Evolutionary conservation across 257 asterid species (phyloP).

Genomic region (Avicennia marina): DNA sequence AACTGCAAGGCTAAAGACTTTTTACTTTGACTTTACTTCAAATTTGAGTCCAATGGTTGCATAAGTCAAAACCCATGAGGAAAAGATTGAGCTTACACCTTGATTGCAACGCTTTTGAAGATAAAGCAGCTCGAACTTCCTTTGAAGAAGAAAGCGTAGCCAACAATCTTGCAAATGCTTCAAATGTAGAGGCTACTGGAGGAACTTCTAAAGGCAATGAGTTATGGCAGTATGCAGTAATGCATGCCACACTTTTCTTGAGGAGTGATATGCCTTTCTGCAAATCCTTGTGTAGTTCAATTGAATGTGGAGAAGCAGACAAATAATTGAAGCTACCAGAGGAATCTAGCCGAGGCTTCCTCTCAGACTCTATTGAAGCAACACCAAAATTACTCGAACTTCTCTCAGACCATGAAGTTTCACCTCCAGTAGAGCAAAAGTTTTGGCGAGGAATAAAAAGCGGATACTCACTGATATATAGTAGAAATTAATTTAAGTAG

Average conservation of each 20-base stretch:
- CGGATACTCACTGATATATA: slow-evolving; percentile 72
- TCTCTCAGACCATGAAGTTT: slow-evolving; percentile 92
- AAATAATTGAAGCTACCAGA: slow-evolving; percentile 67
- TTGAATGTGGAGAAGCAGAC: slow-evolving; percentile 82
- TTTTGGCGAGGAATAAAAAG: slow-evolving; percentile 92
- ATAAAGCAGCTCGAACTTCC: slow-evolving; percentile 76
- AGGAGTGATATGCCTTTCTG: slow-evolving; percentile 99
- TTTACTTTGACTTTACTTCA: too few relatives aligned
- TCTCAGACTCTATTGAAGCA: slow-evolving; percentile 87
- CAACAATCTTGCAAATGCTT: slow-evolving; percentile 82
- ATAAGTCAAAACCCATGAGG: slow-evolving; percentile 2
- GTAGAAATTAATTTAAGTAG: slow-evolving; percentile 17
- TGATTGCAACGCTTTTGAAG: slow-evolving; percentile 66
- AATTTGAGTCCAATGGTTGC: slow-evolving; percentile 1
- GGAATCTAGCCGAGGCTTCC: slow-evolving; percentile 74
- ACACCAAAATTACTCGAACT: slow-evolving; percentile 92
- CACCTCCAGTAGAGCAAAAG: slow-evolving; percentile 77
- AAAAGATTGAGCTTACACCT: slow-evolving; percentile 40
- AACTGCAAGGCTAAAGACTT: too few relatives aligned
- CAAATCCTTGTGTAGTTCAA: slow-evolving; percentile 87
- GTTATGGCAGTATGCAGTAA: slow-evolving; percentile 81
- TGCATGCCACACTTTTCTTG: slow-evolving; percentile 95
- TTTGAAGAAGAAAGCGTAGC: slow-evolving; percentile 87
- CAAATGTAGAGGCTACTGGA: slow-evolving; percentile 80
- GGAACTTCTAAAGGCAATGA: slow-evolving; percentile 75